Base-by-base conservation (phyloP, 345 rosid genomes). In the Hypericum androsaemum region DNA sequence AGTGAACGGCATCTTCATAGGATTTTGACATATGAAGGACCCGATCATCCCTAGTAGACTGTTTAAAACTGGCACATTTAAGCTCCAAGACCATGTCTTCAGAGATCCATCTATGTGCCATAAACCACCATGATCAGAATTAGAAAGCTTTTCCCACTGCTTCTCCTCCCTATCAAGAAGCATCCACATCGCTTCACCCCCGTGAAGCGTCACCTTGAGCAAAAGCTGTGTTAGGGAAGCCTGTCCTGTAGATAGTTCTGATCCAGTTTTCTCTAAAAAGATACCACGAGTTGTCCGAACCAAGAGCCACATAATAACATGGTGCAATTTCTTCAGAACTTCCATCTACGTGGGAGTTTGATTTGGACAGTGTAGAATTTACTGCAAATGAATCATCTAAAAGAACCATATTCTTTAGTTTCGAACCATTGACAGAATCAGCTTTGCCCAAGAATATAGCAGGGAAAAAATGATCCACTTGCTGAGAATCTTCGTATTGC, bases 61-160 rank as follows among this genome's bases (percentile, higher is more conserved):
- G 65, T 71, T 82, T 62, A 90, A 67, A 67, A 90, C 92, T 0
- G 98, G 98, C 53, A 87, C 98, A 55, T 87, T 84, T 70, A 87
- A 75, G 63, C 96, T 84, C 98, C 98, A 90, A 0, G 96, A 82
- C 98, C 98, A 87, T 41, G 98, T 84, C 68, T 87, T 96, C 10
- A 90, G 61, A 55, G 96, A 90, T 53, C 96, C 98, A 66, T 84
- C 95, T 67, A 64, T 64, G 67, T 57, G 70, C 95, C 89, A 90
- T 62, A 90, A 54, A 54, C 88, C 85, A 57, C 95, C 98, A 47
- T 71, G 70, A 54, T 78, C 94, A 41, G 94, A 82, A 53, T 74
- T 77, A 14, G 88, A 72, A 47, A 92, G 77, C 62, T 72, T 84
- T 64, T 83, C 95, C 96, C 92, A 92, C 47, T 61, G 83, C 78